These are phyloP conservation scores for Populus hybrid DNA, from an alignment of 441 rosid species.

Conservation along the genomic window DNA sequence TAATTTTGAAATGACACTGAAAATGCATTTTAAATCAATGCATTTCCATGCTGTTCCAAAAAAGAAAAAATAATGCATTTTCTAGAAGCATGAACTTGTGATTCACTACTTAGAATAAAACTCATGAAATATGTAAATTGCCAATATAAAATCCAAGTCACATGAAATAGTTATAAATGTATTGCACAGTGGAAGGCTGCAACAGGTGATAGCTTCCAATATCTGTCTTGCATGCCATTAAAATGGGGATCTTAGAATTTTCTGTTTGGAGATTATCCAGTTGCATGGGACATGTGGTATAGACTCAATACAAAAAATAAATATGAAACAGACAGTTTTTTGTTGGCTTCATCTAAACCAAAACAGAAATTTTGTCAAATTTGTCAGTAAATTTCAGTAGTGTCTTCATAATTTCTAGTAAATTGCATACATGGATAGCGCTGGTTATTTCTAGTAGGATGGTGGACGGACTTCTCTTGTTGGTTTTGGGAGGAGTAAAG, in stretches of 20 bases:
- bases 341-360: neutral
- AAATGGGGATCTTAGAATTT: neutral
- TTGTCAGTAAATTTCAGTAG: neutral
- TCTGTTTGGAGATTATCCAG: neutral
- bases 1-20: neutral
- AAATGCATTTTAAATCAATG: neutral
- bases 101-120: neutral
- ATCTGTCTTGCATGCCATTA: neutral
- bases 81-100: neutral
- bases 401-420: neutral
- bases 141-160: neutral
- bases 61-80: neutral
- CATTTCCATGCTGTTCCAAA: neutral
- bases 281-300: neutral
- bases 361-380: neutral
- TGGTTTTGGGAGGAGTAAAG: neutral
- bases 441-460: neutral
- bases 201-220: neutral
- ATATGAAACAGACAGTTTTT: neutral
- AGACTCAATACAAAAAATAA: neutral
- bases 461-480: neutral
- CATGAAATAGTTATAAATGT: neutral
- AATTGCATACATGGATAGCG: neutral
- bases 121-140: neutral
- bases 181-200: neutral